A percentile compares a stretch with the other conserved stretches of the same genome.
Evolutionary conservation across 2,329 filamentous ascomycete species (phyloP).

Genomic region (Talaromyces marneffei): DNA sequence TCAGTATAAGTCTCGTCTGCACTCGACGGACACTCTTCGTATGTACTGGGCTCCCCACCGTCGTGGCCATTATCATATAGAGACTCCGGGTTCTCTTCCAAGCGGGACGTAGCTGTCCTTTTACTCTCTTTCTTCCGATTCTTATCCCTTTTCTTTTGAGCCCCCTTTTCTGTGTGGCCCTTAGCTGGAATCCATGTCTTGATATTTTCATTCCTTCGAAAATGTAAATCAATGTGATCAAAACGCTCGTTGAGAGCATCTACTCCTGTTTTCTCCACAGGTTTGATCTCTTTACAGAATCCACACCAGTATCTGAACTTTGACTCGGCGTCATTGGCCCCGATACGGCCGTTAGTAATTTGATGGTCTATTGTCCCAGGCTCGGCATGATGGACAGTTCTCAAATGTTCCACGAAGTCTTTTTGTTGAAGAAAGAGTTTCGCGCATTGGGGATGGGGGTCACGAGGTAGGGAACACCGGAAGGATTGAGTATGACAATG

Average conservation of each 20-base stretch:
- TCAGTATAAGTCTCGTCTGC: neutral
- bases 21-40: constrained; percentile 1
- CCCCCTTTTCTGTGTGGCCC: constrained; percentile 21
- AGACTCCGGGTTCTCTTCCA: neutral
- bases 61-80: neutral
- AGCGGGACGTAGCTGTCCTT: neutral
- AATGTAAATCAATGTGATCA: constrained; percentile 67
- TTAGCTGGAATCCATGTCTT: constrained; percentile 29
- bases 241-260: constrained; percentile 58
- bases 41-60: neutral
- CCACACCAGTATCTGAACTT: constrained; percentile 75
- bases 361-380: constrained; percentile 26
- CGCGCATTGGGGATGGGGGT: constrained; percentile 44
- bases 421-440: constrained; percentile 55
- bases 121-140: constrained; percentile 9
- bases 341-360: constrained; percentile 52
- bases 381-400: constrained; percentile 41
- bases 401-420: constrained; percentile 58
- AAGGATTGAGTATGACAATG: constrained; percentile 68
- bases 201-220: constrained; percentile 32
- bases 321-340: constrained; percentile 52
- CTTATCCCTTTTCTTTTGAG: constrained; percentile 15
- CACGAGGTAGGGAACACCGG: constrained; percentile 55
- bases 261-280: constrained; percentile 43
- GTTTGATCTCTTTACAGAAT: constrained; percentile 61